These are phyloP conservation scores for Eucalyptus urophylla DNA, from an alignment of 345 rosid species.

Conservation along the genomic window DNA sequence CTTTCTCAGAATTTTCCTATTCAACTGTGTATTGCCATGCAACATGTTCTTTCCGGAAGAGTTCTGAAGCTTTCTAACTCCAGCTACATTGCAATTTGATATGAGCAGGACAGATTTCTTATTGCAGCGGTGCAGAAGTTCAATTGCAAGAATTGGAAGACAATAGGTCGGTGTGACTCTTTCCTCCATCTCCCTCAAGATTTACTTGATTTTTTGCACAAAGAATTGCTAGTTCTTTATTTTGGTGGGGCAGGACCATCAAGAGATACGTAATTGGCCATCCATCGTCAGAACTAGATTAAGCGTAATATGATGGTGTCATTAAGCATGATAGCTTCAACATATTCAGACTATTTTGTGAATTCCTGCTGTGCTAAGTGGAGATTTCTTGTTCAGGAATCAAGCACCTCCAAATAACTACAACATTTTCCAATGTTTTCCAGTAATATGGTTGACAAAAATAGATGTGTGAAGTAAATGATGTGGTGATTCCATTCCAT, in stretches of 20 bases:
- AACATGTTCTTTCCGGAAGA: neutral
- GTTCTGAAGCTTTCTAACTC: neutral
- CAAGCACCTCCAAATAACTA: neutral
- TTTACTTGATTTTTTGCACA: neutral
- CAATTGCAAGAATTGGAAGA: conserved; percentile 36
- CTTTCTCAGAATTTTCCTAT: neutral
- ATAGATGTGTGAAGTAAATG: neutral
- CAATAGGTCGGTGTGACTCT: conserved; percentile 14
- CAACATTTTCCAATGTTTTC: neutral
- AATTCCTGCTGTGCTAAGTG: neutral
- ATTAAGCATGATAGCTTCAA: neutral
- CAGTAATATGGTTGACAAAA: neutral
- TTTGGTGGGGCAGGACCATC: neutral
- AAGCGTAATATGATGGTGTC: neutral
- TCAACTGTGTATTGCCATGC: neutral
- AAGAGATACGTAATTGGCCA: neutral
- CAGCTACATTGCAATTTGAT: neutral
- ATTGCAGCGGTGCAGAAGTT: conserved; percentile 13
- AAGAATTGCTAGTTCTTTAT: neutral
- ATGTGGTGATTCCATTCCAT: neutral
- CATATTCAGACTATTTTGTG: neutral
- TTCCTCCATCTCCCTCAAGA: neutral
- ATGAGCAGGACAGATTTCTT: conserved; percentile 2
- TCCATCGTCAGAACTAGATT: neutral
- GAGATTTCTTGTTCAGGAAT: neutral